phyloP scores from a whole-genome alignment of 805 yeast genomes.

The Yarrowia alimentaria region DNA sequence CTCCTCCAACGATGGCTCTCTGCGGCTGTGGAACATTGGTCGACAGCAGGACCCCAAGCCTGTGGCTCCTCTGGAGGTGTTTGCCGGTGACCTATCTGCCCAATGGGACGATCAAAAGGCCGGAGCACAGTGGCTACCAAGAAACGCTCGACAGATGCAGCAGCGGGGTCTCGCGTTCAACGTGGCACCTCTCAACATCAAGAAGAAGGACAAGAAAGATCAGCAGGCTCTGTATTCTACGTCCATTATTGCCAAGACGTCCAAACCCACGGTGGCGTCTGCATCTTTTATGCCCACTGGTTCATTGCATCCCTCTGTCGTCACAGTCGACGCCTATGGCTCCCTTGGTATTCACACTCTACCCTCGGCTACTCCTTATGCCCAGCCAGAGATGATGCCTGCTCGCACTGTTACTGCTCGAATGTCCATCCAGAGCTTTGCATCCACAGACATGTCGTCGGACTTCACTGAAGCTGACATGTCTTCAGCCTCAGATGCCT shows the following conservation, averaged over 20 bases:
- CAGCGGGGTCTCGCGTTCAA: conserved; percentile 18
- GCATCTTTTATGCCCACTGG: conserved; percentile 19
- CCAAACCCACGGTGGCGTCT: conserved; percentile 3
- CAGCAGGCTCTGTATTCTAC: conserved; percentile 2
- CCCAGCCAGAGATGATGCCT: neutral
- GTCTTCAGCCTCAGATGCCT: conserved; percentile 20
- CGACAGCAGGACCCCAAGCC: conserved; percentile 4
- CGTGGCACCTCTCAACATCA: conserved; percentile 18
- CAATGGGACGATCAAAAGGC: conserved; percentile 18
- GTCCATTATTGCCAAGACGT: conserved; percentile 7
- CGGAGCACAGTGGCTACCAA: conserved; percentile 10
- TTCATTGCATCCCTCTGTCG: conserved; percentile 15
- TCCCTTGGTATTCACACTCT: conserved; percentile 10
- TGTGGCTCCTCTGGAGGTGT: neutral
- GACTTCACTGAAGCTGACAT: conserved; percentile 16
- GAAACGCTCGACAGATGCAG: conserved; percentile 6
- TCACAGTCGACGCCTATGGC: conserved; percentile 19
- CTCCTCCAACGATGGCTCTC: conserved; percentile 62
- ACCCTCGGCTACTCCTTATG: conserved; percentile 7
- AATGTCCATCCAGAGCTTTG: conserved; percentile 21
- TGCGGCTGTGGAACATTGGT: conserved; percentile 62
- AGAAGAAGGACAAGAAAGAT: conserved; percentile 15
- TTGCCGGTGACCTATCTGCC: conserved; percentile 9
- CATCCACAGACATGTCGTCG: conserved; percentile 21
- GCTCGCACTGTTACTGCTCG: conserved; percentile 1